Base-by-base conservation (phyloP, 2,329 filamentous ascomycete species). In the Ambrosiella xylebori region DNA sequence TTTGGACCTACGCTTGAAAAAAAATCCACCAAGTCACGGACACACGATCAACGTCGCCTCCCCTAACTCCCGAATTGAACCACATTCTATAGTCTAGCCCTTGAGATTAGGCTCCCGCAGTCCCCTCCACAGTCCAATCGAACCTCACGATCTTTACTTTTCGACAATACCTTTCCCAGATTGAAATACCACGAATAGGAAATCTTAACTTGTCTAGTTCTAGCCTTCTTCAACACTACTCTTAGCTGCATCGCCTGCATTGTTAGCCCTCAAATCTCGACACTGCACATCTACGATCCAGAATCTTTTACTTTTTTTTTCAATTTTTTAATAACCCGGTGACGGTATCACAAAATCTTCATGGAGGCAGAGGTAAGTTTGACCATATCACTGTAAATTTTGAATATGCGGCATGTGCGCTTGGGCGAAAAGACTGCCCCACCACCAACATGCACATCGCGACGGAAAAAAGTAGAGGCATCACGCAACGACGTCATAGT, bases 301-400 rank as follows among this genome's bases (percentile, higher is more conserved):
- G 17, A 7, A 5, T 36, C 47, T 19, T 36, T 51, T 12, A 9
- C 19, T 3, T 9, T 19, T 3, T 9, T 19, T 11, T 51, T n/a
- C 27, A 9, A 11, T 51, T 11, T 51, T n/a, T 35, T 19, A 51
- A 27, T 8, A 11, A 36, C 8, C 47, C 47, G 47, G 47, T 51
- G 47, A 51, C 47, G 47, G 47, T 51, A 51, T 51, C 51, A 13
- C n/a, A 57, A 56, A 45, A 55, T 60, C 50, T 56, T 58, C 15
- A 60, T 60, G 59, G 59, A 60, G 51, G 56, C 56, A 27, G 59
- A 60, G 59, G 59, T 60, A 53, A 60, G 59, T 57, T 36, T 53
- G 15, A 35, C 27, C 39, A 54, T n/a, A n/a, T 13, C 38, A 5
- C 44, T 13, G 17, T 7, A 27, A 40, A 38, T 45, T 35, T 45